A percentile compares a stretch with the other conserved stretches of the same genome.
Evolutionary conservation across 352 stramenopile genomes (phyloP).

Genomic region (Phytophthora agathidicida): DNA sequence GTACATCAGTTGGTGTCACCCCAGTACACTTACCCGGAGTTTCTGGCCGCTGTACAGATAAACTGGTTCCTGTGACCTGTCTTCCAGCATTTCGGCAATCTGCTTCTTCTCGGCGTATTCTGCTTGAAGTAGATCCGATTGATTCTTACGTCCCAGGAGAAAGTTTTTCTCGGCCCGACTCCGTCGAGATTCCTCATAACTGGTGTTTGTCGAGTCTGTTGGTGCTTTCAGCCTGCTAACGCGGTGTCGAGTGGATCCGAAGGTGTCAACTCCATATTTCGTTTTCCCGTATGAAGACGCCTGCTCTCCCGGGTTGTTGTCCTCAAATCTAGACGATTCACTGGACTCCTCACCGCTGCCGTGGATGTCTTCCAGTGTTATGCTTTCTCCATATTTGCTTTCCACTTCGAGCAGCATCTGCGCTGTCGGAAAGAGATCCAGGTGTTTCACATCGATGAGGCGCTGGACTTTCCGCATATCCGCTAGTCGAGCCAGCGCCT

Average conservation of each 20-base stretch:
- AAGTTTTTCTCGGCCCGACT: constrained; percentile 66
- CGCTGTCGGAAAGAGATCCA: constrained; percentile 80
- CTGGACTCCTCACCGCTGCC: constrained; percentile 24
- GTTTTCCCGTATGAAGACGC: not conserved
- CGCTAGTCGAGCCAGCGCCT: constrained; percentile 69
- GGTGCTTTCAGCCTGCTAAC: constrained; percentile 58
- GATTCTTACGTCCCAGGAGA: constrained; percentile 48
- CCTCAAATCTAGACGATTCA: constrained; percentile 7
- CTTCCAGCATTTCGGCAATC: constrained; percentile 32
- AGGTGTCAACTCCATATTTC: constrained; percentile 6
- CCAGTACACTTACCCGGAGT: constrained; percentile 53
- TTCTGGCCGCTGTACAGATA: constrained; percentile 92
- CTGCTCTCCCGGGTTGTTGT: constrained; percentile 6
- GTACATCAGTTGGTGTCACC: not conserved
- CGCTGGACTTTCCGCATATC: constrained; percentile 65
- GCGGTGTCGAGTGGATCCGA: constrained; percentile 6
- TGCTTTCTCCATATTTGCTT: constrained; percentile 92
- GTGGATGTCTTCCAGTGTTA: constrained; percentile 90
- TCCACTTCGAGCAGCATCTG: constrained; percentile 87
- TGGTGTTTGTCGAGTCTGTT: constrained; percentile 75
- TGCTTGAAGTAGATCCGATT: constrained; percentile 31
- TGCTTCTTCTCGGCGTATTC: constrained; percentile 53
- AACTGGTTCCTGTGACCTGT: constrained; percentile 39
- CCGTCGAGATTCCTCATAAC: constrained; percentile 59
- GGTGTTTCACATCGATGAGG: constrained; percentile 59